These are phyloP conservation scores for Solanum gandarillasii DNA, from an alignment of 257 asterid species.

Conservation along the genomic window DNA sequence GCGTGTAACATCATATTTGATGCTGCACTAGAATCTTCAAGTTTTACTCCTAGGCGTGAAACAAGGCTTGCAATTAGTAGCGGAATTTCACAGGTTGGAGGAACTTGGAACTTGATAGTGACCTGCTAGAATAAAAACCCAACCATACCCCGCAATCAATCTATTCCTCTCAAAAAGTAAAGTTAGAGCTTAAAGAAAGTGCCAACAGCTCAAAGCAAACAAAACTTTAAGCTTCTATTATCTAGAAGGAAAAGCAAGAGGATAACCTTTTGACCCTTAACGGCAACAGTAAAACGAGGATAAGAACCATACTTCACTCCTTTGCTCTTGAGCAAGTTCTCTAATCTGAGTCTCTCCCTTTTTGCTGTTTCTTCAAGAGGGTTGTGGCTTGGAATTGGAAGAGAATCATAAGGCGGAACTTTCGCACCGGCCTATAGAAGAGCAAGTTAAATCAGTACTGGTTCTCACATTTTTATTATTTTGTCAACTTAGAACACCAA, in stretches of 20 bases:
- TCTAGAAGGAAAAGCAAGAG: not conserved
- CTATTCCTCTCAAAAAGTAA: not conserved
- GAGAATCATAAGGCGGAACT: constrained; percentile 22
- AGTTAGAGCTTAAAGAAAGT: not conserved
- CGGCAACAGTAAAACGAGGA: constrained; percentile 70
- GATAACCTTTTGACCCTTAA: constrained; percentile 78
- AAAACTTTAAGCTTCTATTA: constrained; percentile 3
- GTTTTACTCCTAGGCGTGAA: constrained; percentile 72
- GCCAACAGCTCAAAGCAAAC: not conserved
- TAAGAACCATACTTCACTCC: constrained; percentile 45
- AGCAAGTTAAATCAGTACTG: constrained; percentile 3
- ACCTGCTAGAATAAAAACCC: constrained; percentile 30
- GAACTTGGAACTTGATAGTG: constrained; percentile 76
- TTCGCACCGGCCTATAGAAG: constrained; percentile 35
- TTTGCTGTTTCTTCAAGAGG: constrained; percentile 63
- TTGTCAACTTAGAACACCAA: not conserved
- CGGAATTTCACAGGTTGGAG: constrained; percentile 79
- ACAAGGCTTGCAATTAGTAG: constrained; percentile 63
- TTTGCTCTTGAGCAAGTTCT: constrained; percentile 55
- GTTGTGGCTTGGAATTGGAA: constrained; percentile 31
- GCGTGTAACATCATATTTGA: constrained; percentile 79
- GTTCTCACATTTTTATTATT: not conserved
- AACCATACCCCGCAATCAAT: not conserved
- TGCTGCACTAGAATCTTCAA: constrained; percentile 45
- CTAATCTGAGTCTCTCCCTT: constrained; percentile 51